phyloP scores from a whole-genome alignment of 164 flowering plant genomes.

The Akebia trifoliata region DNA sequence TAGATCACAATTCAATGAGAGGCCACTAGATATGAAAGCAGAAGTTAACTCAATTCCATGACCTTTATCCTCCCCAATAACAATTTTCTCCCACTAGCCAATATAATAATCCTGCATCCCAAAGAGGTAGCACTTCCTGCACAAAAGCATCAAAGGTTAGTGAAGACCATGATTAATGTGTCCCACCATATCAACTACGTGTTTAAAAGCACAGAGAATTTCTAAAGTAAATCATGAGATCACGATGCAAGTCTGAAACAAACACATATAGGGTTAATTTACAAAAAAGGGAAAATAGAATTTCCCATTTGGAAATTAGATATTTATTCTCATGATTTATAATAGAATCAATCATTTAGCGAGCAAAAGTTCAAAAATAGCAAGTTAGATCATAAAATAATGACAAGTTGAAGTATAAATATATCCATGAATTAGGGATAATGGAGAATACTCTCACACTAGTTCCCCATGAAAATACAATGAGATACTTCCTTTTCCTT shows the following conservation, averaged over 20 bases:
- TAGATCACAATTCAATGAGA: conserved; percentile 30
- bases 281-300: background rate
- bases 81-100: too few relatives aligned
- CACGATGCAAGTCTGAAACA: too few relatives aligned
- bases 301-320: background rate
- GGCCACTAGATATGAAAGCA: conserved; percentile 17
- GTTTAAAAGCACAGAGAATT: background rate
- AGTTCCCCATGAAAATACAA: background rate
- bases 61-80: too few relatives aligned
- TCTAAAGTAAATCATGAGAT: too few relatives aligned
- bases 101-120: too few relatives aligned
- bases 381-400: conserved; percentile 6
- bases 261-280: background rate
- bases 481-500: too few relatives aligned
- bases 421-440: background rate
- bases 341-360: conserved; percentile 1
- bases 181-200: background rate
- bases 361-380: background rate
- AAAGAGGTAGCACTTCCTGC: background rate
- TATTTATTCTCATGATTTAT: background rate
- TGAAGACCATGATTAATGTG: background rate
- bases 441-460: background rate
- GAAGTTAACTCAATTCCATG: conserved; percentile 16
- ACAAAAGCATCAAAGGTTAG: background rate
- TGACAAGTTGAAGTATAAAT: background rate